Conservation (phyloP, 2,329 filamentous ascomycete genomes). For the Aspergillus glaucus region DNA sequence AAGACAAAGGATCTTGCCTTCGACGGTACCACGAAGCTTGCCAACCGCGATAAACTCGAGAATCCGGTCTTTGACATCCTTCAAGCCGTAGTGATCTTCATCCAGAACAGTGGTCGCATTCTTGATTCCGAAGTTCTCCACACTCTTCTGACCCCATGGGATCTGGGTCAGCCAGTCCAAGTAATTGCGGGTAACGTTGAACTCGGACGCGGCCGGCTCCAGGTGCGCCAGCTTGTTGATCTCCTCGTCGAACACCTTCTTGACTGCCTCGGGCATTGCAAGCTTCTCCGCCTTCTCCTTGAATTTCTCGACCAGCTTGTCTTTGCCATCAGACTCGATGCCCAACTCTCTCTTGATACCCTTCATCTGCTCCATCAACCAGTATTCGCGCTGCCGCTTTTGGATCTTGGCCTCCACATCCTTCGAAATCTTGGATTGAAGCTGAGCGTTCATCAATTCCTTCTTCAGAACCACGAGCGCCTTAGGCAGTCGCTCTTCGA, state of each 20-base stretch:
- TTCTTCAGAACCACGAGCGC: slow-evolving; percentile 91
- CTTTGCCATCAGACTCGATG: slow-evolving; percentile 95
- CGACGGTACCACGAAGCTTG: slow-evolving; percentile 91
- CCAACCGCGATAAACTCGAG: slow-evolving; percentile 97
- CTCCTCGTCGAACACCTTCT: slow-evolving; percentile 97
- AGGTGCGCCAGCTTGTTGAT: slow-evolving; percentile 94
- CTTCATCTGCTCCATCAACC: slow-evolving; percentile 99
- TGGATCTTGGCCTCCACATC: slow-evolving; percentile 97
- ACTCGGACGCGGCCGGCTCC: slow-evolving; percentile 92
- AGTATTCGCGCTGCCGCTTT: slow-evolving; percentile 95
- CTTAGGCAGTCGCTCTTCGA: slow-evolving; percentile 88
- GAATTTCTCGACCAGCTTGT: slow-evolving; percentile 96
- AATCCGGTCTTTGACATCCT: slow-evolving; percentile 98
- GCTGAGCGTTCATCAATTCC: slow-evolving; percentile 94
- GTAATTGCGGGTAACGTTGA: slow-evolving; percentile 97
- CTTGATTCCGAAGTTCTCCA: slow-evolving; percentile 92
- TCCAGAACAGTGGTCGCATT: slow-evolving; percentile 87
- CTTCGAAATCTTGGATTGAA: slow-evolving; percentile 95
- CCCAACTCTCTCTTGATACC: slow-evolving; percentile 92
- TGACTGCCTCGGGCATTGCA: slow-evolving; percentile 93
- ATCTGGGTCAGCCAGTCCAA: slow-evolving; percentile 98
- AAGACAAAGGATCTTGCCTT: slow-evolving; percentile 97
- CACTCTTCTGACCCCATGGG: slow-evolving; percentile 90
- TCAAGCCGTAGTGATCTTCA: slow-evolving; percentile 92
- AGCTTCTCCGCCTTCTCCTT: slow-evolving; percentile 90